Evolutionary conservation across 257 asterid genomes (phyloP), one percentile per base, ranked within the genome.

Genomic region (Lantana camara): DNA sequence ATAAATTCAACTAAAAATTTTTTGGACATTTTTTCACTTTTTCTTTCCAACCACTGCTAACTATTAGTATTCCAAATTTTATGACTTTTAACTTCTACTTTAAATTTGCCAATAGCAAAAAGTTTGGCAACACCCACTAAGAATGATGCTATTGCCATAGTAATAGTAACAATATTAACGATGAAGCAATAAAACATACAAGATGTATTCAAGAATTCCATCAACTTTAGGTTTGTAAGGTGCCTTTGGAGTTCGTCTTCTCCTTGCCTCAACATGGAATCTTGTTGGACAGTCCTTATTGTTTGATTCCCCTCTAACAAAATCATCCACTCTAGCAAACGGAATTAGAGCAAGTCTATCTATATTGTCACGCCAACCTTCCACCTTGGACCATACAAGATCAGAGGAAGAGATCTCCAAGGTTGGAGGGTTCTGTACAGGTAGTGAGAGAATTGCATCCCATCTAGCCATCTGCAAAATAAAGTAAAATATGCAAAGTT

Each of bases 391-490:
- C 99, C 99, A 94, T n/a, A 90, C 95, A 61, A 94, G 88, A 52
- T 94, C 95, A 56, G 69, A 56, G 15, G 97, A 79, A 57, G 93
- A 88, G 68, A 94, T 90, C 75, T 90, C 99, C 78, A 83, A 68
- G 21, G 75, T 69, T 32, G 99, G 92, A 64, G 97, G 99, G 72
- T 70, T 94, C 77, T 94, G 99, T 56, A 90, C 95, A 4, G 99
- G 99, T 57, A 94, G 87, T 34, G 97, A 85, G 48, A 90, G 80
- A 77, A 94, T 94, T 73, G 78, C 84, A 80, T 94, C 99, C 99
- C 97, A 94, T 64, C 99, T 80, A 76, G 99, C 96, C 99, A 94
- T 94, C 97, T 85, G 83, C 69, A 74, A 71, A 32, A 54, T n/a
- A 68, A 70, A n/a, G 16, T 21, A 62, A 54, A 29, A 63, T n/a